Evolutionary conservation across 352 stramenopile genomes (phyloP).

Genomic region (Plasmopara halstedii): DNA sequence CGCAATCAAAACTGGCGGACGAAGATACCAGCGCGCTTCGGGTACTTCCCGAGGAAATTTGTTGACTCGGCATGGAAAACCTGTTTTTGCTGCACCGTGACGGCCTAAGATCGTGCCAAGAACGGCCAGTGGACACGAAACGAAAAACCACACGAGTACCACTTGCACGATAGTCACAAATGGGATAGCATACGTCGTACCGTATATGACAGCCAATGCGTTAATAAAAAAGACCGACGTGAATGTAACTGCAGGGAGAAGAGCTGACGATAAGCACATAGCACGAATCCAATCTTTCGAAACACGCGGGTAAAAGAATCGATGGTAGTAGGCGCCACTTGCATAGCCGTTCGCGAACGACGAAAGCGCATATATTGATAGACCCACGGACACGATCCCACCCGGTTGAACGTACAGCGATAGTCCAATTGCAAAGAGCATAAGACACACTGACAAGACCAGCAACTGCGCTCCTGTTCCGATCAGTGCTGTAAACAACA

Average conservation of each 20-base stretch:
- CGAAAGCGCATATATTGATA: constrained; percentile 93
- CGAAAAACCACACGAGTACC: constrained; percentile 96
- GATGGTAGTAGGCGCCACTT: constrained; percentile 86
- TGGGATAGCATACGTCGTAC: constrained; percentile 80
- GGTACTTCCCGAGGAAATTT: constrained; percentile 91
- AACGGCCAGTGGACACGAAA: constrained; percentile 94
- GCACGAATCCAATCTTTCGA: constrained; percentile 88
- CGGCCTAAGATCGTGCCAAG: constrained; percentile 96
- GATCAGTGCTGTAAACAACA: constrained; percentile 93
- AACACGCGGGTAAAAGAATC: constrained; percentile 88
- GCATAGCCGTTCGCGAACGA: constrained; percentile 85
- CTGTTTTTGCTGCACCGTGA: constrained; percentile 84
- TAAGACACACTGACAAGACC: constrained; percentile 89
- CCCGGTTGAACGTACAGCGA: constrained; percentile 96
- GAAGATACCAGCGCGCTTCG: constrained; percentile 73
- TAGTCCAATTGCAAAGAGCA: constrained; percentile 94
- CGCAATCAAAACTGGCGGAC: constrained; percentile 85
- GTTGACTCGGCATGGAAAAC: constrained; percentile 92
- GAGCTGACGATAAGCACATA: constrained; percentile 73
- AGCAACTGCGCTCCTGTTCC: constrained; percentile 95
- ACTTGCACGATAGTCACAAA: constrained; percentile 87
- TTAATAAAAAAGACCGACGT: constrained; percentile 87
- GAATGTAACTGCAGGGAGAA: constrained; percentile 76
- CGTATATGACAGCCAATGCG: constrained; percentile 68
- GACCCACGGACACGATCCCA: constrained; percentile 91